Conservation (phyloP, 257 asterid genomes). For the Nicotiana sylvestris region DNA sequence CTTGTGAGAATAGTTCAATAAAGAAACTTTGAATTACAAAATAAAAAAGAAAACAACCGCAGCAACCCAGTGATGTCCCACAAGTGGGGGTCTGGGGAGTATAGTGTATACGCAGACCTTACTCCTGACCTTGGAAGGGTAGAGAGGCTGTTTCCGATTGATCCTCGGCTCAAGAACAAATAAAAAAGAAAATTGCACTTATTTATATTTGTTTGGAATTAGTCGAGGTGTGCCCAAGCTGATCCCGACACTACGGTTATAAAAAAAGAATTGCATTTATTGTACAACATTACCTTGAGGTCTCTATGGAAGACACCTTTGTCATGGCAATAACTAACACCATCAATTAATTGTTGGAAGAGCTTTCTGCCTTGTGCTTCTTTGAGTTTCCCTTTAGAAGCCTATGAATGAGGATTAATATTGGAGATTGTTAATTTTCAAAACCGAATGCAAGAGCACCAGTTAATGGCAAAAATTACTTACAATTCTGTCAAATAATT, state of each 20-base stretch:
- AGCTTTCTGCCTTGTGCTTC: conserved; percentile 80
- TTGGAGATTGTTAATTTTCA: neutral
- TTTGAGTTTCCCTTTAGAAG: conserved; percentile 63
- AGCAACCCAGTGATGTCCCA: too few species aligned
- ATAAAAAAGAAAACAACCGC: too few species aligned
- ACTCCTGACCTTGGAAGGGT: too few species aligned
- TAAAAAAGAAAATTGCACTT: too few species aligned
- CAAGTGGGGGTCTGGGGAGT: too few species aligned
- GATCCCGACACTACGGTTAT: too few species aligned
- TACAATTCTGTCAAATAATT: conserved; percentile 88
- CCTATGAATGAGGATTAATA: conserved; percentile 32
- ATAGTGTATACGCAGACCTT: too few species aligned
- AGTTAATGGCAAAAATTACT: conserved; percentile 21
- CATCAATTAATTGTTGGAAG: conserved; percentile 90
- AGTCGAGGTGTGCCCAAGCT: too few species aligned
- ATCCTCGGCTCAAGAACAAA: too few species aligned
- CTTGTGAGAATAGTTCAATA: neutral
- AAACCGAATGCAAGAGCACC: neutral
- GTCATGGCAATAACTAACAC: conserved; percentile 82
- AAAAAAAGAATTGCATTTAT: neutral
- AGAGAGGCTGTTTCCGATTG: too few species aligned
- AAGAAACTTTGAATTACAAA: neutral
- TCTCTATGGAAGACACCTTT: conserved; percentile 94
- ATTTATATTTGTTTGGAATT: too few species aligned
- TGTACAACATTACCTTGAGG: conserved; percentile 47